Percentiles rank a stretch among this genome's conserved stretches.
Evolutionary conservation across 2,329 filamentous ascomycete species (phyloP).

Genomic region (Huntiella moniliformis): DNA sequence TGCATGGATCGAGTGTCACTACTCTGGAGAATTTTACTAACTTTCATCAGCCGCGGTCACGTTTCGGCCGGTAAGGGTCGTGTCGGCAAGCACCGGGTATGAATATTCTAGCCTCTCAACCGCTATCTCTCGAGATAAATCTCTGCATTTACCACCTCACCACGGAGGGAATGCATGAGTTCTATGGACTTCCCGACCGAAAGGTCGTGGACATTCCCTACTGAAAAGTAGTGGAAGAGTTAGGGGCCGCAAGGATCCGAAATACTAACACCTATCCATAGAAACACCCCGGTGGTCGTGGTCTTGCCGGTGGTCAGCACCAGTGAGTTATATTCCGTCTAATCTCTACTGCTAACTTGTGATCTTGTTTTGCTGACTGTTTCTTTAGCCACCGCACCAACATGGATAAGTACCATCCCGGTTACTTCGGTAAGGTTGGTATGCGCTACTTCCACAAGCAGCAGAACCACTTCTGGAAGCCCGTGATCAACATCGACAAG

Average conservation of each 20-base stretch:
- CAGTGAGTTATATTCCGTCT: constrained; percentile 27
- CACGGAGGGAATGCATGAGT: too few species aligned
- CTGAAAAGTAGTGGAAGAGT: too few species aligned
- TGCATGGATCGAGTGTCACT: too few species aligned
- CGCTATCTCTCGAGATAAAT: not conserved
- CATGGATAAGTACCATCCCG: constrained; percentile 61
- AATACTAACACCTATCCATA: constrained; percentile 10
- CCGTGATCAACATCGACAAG: constrained; percentile 97
- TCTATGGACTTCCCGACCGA: too few species aligned
- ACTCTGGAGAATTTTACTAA: too few species aligned
- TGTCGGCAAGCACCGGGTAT: constrained; percentile 78
- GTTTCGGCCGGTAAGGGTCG: constrained; percentile 97
- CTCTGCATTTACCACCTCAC: too few species aligned
- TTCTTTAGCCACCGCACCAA: constrained; percentile 11
- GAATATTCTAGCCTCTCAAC: constrained; percentile 3
- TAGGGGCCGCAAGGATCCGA: not conserved
- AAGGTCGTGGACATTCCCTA: too few species aligned
- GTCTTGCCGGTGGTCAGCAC: constrained; percentile 96
- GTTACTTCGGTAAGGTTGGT: constrained; percentile 98
- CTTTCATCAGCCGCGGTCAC: constrained; percentile 61
- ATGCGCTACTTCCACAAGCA: constrained; percentile 96
- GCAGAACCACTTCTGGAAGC: constrained; percentile 95
- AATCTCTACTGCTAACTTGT: not conserved
- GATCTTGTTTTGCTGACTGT: constrained; percentile 4
- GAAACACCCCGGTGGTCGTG: constrained; percentile 71